Evolutionary conservation across 2,329 filamentous ascomycete species (phyloP), one percentile per base, ranked within the genome.

Genomic region (Penicillium sp.): DNA sequence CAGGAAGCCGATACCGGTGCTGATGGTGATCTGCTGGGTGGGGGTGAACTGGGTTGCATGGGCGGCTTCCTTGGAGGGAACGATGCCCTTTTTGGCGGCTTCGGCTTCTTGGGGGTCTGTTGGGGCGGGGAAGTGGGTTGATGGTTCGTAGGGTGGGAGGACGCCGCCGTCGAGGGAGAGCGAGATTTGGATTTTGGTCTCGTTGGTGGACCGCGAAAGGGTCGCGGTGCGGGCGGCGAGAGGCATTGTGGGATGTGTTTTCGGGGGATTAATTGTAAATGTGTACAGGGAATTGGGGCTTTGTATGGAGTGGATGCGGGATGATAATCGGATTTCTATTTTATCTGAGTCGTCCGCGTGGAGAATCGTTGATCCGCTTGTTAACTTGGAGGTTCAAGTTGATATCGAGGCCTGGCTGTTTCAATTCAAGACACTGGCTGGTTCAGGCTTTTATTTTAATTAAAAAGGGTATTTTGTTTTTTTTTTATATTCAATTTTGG

Each of bases 1-100:
- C 53, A 99, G 81, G 76, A 99, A 99, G 56, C 94, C 94, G 74
- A 99, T 96, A 61, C 94, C 94, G 0, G 93, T 96, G 80, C 90
- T 87, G 62, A 97, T 82, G 69, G 85, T 85, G 71, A 97, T 97
- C 57, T 85, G 86, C 75, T 97, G 94, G 39, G 87, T 89, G 63
- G 88, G 86, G 64, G 89, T 93, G 61, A 85, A 80, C 76, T 99
- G 93, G 1, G 87, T 87, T 29, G 94, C 93, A 72, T 99, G 94
- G 53, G 81, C 80, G 56, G 83, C 83, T 49, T 74, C 70, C 42
- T 71, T 68, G 19, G 67, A 66, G 1, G 75, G 67, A 5, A 76
- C 67, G 38, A 78, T 73, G 44, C 70, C 71, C 34, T 74, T 77
- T 54, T 76, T 72, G 14, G 80, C 75, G 60, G 74, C 56, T 85